Evolutionary conservation across 1,284 basidiomycete species (phyloP).

Genomic region (Wolfiporia cocos): DNA sequence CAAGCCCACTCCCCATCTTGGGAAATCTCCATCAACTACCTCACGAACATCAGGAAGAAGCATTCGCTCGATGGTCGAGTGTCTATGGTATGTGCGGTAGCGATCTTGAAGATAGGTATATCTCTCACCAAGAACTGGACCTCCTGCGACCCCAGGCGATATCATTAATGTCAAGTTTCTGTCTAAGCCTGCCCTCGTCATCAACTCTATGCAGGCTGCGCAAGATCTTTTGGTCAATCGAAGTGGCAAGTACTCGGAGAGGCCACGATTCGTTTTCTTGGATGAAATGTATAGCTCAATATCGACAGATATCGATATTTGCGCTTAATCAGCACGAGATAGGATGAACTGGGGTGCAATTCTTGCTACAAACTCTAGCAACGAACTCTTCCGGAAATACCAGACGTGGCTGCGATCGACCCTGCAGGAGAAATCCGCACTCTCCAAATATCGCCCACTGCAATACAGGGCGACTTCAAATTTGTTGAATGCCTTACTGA

Average conservation of each 20-base stretch:
- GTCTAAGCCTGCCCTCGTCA: neutral
- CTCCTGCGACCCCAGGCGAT: neutral
- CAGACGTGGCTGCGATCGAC: too few species aligned
- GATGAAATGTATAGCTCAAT: too few species aligned
- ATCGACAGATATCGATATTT: too few species aligned
- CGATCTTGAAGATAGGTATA: neutral
- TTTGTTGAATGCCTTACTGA: too few species aligned
- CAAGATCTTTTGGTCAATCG: neutral
- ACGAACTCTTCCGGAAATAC: too few species aligned
- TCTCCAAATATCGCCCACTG: too few species aligned
- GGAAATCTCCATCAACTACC: neutral
- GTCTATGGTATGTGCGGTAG: neutral
- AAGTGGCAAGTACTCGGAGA: neutral
- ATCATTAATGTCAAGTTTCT: neutral
- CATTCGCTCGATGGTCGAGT: neutral
- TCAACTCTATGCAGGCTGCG: neutral
- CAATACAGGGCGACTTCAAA: too few species aligned
- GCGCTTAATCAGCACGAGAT: too few species aligned
- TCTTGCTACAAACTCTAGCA: too few species aligned
- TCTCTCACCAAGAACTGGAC: neutral
- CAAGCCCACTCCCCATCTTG: neutral
- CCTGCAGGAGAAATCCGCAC: too few species aligned
- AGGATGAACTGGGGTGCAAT: too few species aligned
- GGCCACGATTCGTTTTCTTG: too few species aligned
- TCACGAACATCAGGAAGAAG: conserved; percentile 1